phyloP scores from a whole-genome alignment of 2,329 filamentous ascomycete species.

The Stagonosporopsis rhizophila region DNA sequence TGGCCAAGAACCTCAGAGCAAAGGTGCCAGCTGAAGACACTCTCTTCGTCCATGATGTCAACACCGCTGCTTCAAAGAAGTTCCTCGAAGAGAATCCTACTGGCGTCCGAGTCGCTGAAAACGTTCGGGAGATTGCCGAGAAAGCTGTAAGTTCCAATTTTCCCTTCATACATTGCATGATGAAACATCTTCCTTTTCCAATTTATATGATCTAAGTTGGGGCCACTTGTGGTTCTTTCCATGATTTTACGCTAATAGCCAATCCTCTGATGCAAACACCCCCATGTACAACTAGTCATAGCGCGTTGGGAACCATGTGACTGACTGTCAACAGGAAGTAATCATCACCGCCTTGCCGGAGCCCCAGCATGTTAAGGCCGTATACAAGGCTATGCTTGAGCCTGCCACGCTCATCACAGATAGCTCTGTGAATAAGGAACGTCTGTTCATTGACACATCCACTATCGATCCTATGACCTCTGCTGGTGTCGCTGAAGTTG shows the following conservation, averaged over 20 bases:
- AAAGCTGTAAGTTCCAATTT: conserved; percentile 63
- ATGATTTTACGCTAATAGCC: conserved; percentile 73
- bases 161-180: conserved; percentile 50
- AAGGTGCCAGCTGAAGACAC: conserved; percentile 70
- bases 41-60: conserved; percentile 71
- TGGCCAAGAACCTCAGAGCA: conserved; percentile 73
- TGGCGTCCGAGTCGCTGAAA: conserved; percentile 63
- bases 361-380: conserved; percentile 82
- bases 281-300: conserved; percentile 12
- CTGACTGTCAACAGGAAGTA: conserved; percentile 67
- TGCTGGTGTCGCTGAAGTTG: conserved; percentile 73
- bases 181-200: conserved; percentile 57
- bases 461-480: conserved; percentile 94
- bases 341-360: conserved; percentile 91
- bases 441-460: conserved; percentile 93
- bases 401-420: conserved; percentile 60
- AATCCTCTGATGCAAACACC: conserved; percentile 70
- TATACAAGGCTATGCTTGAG: conserved; percentile 79
- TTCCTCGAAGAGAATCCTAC: conserved; percentile 65
- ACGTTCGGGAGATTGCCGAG: conserved; percentile 68
- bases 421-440: conserved; percentile 60
- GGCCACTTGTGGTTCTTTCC: conserved; percentile 61
- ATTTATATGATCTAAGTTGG: conserved; percentile 77
- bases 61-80: conserved; percentile 61
- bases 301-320: conserved; percentile 1